Evolutionary conservation across 352 stramenopile species (phyloP), one percentile per base, ranked within the genome.

Genomic region (Blastocystis sp.): DNA sequence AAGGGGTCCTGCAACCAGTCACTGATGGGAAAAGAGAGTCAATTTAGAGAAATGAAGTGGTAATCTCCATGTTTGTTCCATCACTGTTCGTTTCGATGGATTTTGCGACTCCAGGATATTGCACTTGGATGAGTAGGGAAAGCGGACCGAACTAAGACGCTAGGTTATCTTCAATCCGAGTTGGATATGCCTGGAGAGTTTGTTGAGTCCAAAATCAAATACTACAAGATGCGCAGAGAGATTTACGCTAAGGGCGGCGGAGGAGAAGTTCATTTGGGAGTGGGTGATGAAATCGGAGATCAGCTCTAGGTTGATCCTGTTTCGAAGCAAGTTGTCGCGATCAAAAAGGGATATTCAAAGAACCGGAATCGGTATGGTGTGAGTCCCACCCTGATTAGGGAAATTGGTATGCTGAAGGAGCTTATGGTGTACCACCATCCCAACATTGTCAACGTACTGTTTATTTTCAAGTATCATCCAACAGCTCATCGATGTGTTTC

Each of bases 151-250:
- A 24, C 14, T 8, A 18, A 63, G 14, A 61, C 21, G 16, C 21
- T 38, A 81, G 69, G 46, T 64, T 81, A 81, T 81, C 69, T 63
- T 27, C 69, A 81, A 27, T 81, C 69, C 27, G 69, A 81, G 69
- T 64, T 81, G 69, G 69, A 81, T 51, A 81, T 81, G 69, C 69
- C 69, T 42, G 69, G 69, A 38, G 69, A 81, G 69, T 81, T 81
- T 44, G 69, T 81, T 27, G 69, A 81, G 63, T 81, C 69, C 11
- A 59, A 61, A 65, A 81, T 81, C 34, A 81, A 81, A n/a, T 64
- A 81, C n/a, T 81, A 81, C 46, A 63, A 64, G 32, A 81, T 81
- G 69, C 69, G 69, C 34, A 81, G 69, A 81, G 69, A 81, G 38
- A 46, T 81, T 4, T 81, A 81, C 27, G 69, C 69, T 44, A 81